phyloP scores from a whole-genome alignment of 495 filamentous ascomycete species.

The Trichoderma gamsii region DNA sequence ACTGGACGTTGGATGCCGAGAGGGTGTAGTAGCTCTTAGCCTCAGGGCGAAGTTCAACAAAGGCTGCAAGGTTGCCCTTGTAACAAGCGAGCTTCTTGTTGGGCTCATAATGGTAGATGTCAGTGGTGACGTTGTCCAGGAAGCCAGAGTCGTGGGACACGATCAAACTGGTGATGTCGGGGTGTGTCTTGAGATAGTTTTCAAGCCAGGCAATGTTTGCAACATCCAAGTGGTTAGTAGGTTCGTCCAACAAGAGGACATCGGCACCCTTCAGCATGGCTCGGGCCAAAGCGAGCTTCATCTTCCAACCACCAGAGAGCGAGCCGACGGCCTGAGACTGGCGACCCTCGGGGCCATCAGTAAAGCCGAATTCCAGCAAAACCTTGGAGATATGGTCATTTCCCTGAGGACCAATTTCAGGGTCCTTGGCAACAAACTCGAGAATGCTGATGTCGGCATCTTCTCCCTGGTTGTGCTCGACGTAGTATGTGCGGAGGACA shows the following conservation, averaged over 20 bases:
- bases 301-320: slow-evolving; percentile 99
- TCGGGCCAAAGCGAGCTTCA: slow-evolving; percentile 95
- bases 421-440: slow-evolving; percentile 83
- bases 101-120: slow-evolving; percentile 97
- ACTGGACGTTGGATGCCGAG: slow-evolving; percentile 79
- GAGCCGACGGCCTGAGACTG: slow-evolving; percentile 86
- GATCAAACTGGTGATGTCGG: slow-evolving; percentile 95
- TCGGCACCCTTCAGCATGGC: slow-evolving; percentile 96
- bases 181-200: slow-evolving; percentile 89
- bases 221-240: slow-evolving; percentile 97
- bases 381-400: slow-evolving; percentile 74
- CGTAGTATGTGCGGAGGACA: slow-evolving; percentile 90
- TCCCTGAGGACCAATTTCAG: slow-evolving; percentile 66
- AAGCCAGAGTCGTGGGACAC: slow-evolving; percentile 98
- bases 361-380: slow-evolving; percentile 88
- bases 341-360: slow-evolving; percentile 76
- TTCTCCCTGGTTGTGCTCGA: slow-evolving; percentile 97
- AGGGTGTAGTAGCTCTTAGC: slow-evolving; percentile 98
- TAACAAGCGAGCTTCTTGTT: slow-evolving; percentile 93
- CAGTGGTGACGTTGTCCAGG: slow-evolving; percentile 93
- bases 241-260: slow-evolving; percentile 93
- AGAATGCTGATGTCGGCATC: slow-evolving; percentile 93
- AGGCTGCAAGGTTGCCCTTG: slow-evolving; percentile 87
- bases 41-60: slow-evolving; percentile 90
- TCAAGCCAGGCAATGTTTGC: slow-evolving; percentile 94